Conservation (phyloP, 768 basidiomycete species). For the Pulveroboletus ravenelii region DNA sequence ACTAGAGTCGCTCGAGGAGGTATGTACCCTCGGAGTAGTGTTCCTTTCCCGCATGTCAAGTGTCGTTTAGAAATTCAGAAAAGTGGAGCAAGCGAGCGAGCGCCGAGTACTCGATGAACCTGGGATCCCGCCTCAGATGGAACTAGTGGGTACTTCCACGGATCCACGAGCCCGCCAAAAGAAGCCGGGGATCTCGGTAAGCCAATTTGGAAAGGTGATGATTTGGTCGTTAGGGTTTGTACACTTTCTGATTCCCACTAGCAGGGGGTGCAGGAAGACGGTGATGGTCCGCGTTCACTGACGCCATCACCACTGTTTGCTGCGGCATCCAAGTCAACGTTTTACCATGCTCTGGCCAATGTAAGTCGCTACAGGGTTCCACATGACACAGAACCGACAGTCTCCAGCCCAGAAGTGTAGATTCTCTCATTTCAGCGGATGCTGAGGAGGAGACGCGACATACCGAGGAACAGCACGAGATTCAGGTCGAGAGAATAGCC, state of each 20-base stretch:
- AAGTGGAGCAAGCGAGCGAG: conserved; percentile 55
- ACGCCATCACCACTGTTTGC: conserved; percentile 34
- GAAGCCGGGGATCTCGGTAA: conserved; percentile 53
- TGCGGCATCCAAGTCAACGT: conserved; percentile 42
- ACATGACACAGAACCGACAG: conserved; percentile 8
- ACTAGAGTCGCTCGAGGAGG: conserved; percentile 29
- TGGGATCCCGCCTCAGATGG: conserved; percentile 4
- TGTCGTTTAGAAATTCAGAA: conserved; percentile 46
- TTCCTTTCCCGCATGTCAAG: background rate
- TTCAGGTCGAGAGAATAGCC: conserved; percentile 44
- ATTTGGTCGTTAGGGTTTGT: background rate
- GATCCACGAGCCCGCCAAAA: conserved; percentile 32
- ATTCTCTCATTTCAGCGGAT: conserved; percentile 41
- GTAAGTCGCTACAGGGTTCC: conserved; percentile 27
- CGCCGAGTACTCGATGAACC: conserved; percentile 40
- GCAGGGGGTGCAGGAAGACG: conserved; percentile 20
- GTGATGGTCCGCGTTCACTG: conserved; percentile 15
- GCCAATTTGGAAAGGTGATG: conserved; percentile 56
- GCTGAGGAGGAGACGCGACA: conserved; percentile 32
- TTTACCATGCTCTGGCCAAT: conserved; percentile 42
- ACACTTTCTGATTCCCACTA: conserved; percentile 7
- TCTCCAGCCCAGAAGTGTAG: conserved; percentile 40
- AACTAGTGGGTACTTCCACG: conserved; percentile 19
- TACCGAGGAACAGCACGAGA: conserved; percentile 44
- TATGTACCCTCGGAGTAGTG: conserved; percentile 4